Evolutionary conservation across 257 asterid genomes (phyloP).

Genomic region (Fraxinus cuspidata): DNA sequence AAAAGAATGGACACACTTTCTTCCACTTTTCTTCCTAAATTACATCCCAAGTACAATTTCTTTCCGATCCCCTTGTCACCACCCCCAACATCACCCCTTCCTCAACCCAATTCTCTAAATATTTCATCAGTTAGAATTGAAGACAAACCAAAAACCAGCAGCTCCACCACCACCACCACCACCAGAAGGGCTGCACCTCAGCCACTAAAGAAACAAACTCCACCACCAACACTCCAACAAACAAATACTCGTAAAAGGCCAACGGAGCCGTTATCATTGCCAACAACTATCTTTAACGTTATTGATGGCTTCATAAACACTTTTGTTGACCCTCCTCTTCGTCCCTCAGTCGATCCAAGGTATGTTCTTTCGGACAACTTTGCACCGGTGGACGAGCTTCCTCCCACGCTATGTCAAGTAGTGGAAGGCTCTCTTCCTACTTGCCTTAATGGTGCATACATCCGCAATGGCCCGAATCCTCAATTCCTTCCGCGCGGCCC

Average conservation of each 20-base stretch:
- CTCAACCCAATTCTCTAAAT: background rate
- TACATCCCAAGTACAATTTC: background rate
- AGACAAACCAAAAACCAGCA: constrained; percentile 12
- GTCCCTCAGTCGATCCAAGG: constrained; percentile 34
- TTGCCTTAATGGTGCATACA: constrained; percentile 42
- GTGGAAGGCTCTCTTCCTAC: constrained; percentile 39
- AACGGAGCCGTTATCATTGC: constrained; percentile 20
- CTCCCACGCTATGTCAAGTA: constrained; percentile 39
- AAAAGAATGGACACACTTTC: background rate
- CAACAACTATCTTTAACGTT: constrained; percentile 20
- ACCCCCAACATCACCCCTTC: background rate
- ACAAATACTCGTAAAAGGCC: background rate
- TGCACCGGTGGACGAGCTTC: constrained; percentile 40
- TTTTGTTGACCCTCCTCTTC: constrained; percentile 32
- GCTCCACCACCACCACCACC: background rate
- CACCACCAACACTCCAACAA: background rate
- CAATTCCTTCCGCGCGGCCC: constrained; percentile 47
- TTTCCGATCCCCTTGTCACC: background rate
- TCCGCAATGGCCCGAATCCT: constrained; percentile 57
- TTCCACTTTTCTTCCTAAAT: background rate
- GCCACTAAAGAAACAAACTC: background rate
- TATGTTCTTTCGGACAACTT: constrained; percentile 34
- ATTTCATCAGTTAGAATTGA: background rate
- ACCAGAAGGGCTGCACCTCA: background rate
- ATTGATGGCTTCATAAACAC: constrained; percentile 36